These are phyloP conservation scores for Carallia pectinifolia DNA, from an alignment of 345 rosid genomes.

Conservation along the genomic window DNA sequence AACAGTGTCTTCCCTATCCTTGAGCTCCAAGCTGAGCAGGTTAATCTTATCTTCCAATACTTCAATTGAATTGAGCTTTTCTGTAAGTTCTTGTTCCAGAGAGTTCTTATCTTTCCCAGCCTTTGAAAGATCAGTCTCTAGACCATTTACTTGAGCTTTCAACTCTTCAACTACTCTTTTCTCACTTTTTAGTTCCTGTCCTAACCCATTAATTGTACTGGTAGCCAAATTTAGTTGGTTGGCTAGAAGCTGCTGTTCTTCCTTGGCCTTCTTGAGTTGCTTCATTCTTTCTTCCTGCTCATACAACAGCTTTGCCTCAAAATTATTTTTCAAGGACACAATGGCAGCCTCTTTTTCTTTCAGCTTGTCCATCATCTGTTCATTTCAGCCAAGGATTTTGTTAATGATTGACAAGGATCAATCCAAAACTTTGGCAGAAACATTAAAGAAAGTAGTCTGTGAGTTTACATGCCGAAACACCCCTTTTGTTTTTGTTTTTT, in stretches of 20 bases:
- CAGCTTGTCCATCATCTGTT: conserved; percentile 63
- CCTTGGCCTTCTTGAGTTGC: conserved; percentile 50
- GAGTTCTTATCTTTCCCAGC: conserved; percentile 54
- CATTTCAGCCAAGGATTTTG: conserved; percentile 21
- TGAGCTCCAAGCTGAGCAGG: conserved; percentile 59
- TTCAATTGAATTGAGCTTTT: conserved; percentile 48
- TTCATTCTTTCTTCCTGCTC: conserved; percentile 60
- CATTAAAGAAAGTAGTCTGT: not conserved
- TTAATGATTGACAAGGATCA: conserved; percentile 3
- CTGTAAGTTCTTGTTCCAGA: conserved; percentile 55
- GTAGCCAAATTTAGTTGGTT: conserved; percentile 66
- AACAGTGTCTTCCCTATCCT: conserved; percentile 51
- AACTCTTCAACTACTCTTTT: conserved; percentile 54
- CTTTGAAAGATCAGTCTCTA: conserved; percentile 48
- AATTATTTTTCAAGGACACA: conserved; percentile 50
- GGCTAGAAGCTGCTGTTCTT: conserved; percentile 50
- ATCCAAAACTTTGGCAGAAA: not conserved
- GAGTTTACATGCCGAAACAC: not conserved
- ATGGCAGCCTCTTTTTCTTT: conserved; percentile 65
- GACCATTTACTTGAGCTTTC: conserved; percentile 46
- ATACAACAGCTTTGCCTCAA: conserved; percentile 48
- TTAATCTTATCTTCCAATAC: conserved; percentile 52
- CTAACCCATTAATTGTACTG: conserved; percentile 53
- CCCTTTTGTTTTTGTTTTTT: too few species aligned
- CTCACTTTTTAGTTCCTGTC: conserved; percentile 67